These are phyloP conservation scores for Talaromyces ruber DNA, from an alignment of 495 filamentous ascomycete genomes.

Conservation along the genomic window DNA sequence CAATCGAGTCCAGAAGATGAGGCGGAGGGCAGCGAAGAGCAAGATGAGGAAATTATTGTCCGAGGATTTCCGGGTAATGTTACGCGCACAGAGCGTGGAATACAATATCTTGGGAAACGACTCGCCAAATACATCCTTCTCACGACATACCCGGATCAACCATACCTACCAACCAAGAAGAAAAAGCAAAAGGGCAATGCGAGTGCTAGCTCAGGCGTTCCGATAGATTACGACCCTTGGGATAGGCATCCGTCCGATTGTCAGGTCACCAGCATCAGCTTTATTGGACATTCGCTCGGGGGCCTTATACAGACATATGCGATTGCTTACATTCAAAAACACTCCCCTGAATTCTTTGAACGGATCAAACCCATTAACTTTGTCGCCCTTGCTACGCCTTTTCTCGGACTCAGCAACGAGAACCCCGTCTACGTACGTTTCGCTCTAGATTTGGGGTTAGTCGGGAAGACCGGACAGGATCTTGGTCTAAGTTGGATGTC, in stretches of 20 bases:
- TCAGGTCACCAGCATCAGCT: slow-evolving; percentile 90
- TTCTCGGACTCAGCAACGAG: slow-evolving; percentile 91
- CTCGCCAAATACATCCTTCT: slow-evolving; percentile 83
- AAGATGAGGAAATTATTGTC: slow-evolving; percentile 88
- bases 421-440: slow-evolving; percentile 97
- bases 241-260: slow-evolving; percentile 51
- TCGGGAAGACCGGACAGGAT: slow-evolving; percentile 91
- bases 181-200: slow-evolving; percentile 19
- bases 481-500: slow-evolving; percentile 89
- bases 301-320: slow-evolving; percentile 91
- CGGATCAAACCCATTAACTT: slow-evolving; percentile 87
- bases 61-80: slow-evolving; percentile 87
- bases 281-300: slow-evolving; percentile 88
- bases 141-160: slow-evolving; percentile 89
- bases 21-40: slow-evolving; percentile 32
- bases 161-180: slow-evolving; percentile 63
- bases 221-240: slow-evolving; percentile 6
- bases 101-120: slow-evolving; percentile 93
- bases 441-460: slow-evolving; percentile 89
- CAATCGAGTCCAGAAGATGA: background rate
- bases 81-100: slow-evolving; percentile 82
- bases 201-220: background rate
- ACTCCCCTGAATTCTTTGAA: slow-evolving; percentile 86
- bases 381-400: slow-evolving; percentile 81
- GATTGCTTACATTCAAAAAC: slow-evolving; percentile 94